Evolutionary conservation across 345 rosid species (phyloP), one percentile per base, ranked within the genome.

Genomic region (Citrus sp.): DNA sequence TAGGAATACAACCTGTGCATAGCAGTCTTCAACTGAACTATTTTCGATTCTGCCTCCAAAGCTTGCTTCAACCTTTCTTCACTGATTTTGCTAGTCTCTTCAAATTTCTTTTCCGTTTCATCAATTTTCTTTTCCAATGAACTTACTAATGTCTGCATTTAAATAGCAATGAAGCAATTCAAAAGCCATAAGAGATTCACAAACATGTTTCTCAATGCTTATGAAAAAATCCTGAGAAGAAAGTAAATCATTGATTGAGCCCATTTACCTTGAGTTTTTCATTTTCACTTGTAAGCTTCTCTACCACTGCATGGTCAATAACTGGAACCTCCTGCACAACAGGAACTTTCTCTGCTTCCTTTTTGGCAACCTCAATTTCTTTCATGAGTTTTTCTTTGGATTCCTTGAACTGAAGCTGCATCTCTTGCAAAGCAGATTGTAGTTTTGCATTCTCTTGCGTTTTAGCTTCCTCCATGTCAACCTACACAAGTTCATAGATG

Each of bases 11-110:
- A 96, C 99, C 89, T 96, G 71, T 92, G 93, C 98, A 96, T 92
- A 68, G 90, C 92, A 71, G 90, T 93, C 89, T 96, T 94, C 87
- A 96, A 81, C 80, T 90, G 90, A 70, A 83, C 90, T 74, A 94
- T 83, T 86, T 91, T 96, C 46, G 98, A 89, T 79, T 94, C 98
- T n/a, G 98, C 97, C 14, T 92, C 98, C 87, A 88, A 63, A 68
- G 98, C 95, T 90, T 94, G 99, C 86, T 90, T 94, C 84, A 94
- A 80, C 83, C 99, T 92, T 85, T 96, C 98, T 81, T 94, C 95
- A 73, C 99, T 94, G 56, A 90, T 80, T 81, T 62, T 94, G 82
- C 75, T 88, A 0, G 98, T 92, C 87, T 90, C 98, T 76, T 88
- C 93, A 79, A 90, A 92, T 82, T 87, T 91, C 70, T 89, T 92